phyloP scores from a whole-genome alignment of 148 eudicot genomes.

The Heliamphora exappendiculata region DNA sequence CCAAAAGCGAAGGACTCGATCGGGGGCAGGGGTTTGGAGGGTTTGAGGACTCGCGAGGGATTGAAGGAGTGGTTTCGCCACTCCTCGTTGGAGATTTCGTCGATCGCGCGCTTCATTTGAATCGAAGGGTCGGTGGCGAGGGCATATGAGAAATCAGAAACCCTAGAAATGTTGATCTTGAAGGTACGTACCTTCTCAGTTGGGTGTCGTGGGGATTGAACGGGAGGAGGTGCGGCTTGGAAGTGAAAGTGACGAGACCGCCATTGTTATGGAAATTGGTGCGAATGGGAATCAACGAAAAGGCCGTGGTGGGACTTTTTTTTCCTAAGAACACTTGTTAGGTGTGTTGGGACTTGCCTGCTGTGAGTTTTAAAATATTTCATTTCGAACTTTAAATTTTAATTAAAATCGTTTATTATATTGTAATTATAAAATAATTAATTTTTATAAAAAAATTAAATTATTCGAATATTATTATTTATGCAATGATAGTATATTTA shows the following conservation, averaged over 20 bases:
- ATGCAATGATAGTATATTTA: too few relatives aligned
- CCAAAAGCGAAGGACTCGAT: conserved; percentile 71
- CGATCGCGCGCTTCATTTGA: conserved; percentile 52
- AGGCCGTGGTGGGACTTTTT: too few relatives aligned
- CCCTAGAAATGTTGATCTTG: conserved; percentile 4
- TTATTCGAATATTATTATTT: too few relatives aligned
- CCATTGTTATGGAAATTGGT: not conserved
- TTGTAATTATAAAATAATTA: too few relatives aligned
- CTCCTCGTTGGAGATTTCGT: conserved; percentile 70
- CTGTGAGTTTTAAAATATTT: too few relatives aligned
- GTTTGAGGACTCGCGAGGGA: conserved; percentile 40
- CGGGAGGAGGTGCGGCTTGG: not conserved
- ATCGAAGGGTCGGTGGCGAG: not conserved
- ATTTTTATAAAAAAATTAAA: too few relatives aligned
- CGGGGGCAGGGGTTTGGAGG: conserved; percentile 31
- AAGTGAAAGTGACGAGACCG: not conserved
- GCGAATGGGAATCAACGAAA: not conserved
- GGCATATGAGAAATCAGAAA: conserved; percentile 1
- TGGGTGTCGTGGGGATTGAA: not conserved
- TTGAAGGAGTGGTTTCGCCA: conserved; percentile 56
- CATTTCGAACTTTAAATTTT: too few relatives aligned
- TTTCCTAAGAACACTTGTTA: too few relatives aligned
- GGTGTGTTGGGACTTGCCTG: too few relatives aligned
- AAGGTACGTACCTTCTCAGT: not conserved
- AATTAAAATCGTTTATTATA: too few relatives aligned